Evolutionary conservation across 805 yeast genomes (phyloP).

Genomic region (Zygoascus biomembranicola): DNA sequence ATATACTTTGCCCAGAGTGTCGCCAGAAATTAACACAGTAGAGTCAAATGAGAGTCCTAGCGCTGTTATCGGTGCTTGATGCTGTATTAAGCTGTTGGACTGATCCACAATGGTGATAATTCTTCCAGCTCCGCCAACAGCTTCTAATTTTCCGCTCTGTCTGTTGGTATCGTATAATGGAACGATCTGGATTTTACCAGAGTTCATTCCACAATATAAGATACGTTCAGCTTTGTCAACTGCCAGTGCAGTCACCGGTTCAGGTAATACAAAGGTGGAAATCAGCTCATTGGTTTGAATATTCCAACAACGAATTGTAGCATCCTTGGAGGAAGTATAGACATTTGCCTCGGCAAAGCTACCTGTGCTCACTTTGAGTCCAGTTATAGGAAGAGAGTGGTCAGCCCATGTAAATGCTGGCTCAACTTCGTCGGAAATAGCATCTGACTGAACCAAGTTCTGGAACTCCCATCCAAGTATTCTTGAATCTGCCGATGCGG

Average conservation of each 20-base stretch:
- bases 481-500: slow-evolving; percentile 80
- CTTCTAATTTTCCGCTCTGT: slow-evolving; percentile 36
- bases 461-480: slow-evolving; percentile 62
- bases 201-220: slow-evolving; percentile 57
- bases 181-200: slow-evolving; percentile 53
- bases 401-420: slow-evolving; percentile 24
- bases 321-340: slow-evolving; percentile 64
- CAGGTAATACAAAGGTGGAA: slow-evolving; percentile 64
- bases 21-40: slow-evolving; percentile 64
- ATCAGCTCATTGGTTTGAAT: slow-evolving; percentile 39
- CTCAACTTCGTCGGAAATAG: slow-evolving; percentile 24
- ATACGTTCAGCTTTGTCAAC: slow-evolving; percentile 76
- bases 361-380: slow-evolving; percentile 43
- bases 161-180: slow-evolving; percentile 39
- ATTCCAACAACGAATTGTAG: slow-evolving; percentile 67
- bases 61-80: slow-evolving; percentile 38
- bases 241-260: slow-evolving; percentile 47
- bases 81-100: slow-evolving; percentile 16
- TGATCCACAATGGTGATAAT: slow-evolving; percentile 32
- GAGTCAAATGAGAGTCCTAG: slow-evolving; percentile 67
- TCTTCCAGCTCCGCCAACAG: slow-evolving; percentile 56
- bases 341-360: slow-evolving; percentile 50
- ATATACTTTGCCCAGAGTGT: slow-evolving; percentile 56
- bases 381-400: slow-evolving; percentile 43
- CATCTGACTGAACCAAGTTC: slow-evolving; percentile 41